Evolutionary conservation across 768 basidiomycete genomes (phyloP).

Genomic region (Mycena venus): DNA sequence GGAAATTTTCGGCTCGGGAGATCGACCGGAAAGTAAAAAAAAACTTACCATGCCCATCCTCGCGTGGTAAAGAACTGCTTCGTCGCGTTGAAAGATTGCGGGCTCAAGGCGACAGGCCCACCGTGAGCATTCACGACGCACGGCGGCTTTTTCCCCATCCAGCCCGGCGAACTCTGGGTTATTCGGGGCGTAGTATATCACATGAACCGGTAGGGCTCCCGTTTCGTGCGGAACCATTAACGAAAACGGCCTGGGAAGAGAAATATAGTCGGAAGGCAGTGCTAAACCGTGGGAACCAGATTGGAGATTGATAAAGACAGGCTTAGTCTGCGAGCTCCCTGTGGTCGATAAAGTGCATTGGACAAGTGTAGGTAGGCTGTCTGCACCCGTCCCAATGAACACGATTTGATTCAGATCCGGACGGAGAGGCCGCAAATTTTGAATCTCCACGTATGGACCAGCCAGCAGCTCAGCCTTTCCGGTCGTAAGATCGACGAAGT

Average conservation of each 20-base stretch:
- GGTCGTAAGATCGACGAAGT: conserved; percentile 52
- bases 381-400: conserved; percentile 59
- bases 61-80: conserved; percentile 77
- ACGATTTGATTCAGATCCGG: conserved; percentile 46
- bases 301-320: conserved; percentile 30
- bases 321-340: conserved; percentile 27
- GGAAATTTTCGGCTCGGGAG: neutral
- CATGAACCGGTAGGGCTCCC: conserved; percentile 63
- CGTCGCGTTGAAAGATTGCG: conserved; percentile 65
- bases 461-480: conserved; percentile 40
- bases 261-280: conserved; percentile 47
- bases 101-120: conserved; percentile 70
- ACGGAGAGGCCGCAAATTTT: conserved; percentile 51
- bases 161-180: conserved; percentile 72
- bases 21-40: neutral
- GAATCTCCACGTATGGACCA: conserved; percentile 57
- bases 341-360: conserved; percentile 44
- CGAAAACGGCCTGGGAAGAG: conserved; percentile 62
- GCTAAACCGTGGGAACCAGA: conserved; percentile 19
- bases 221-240: conserved; percentile 42
- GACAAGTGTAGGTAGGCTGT: conserved; percentile 54
- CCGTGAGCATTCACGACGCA: conserved; percentile 77
- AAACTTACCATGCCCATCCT: conserved; percentile 74
- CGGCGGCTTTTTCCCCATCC: conserved; percentile 72
- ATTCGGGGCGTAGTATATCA: conserved; percentile 75